Base-by-base conservation (phyloP, 495 filamentous ascomycete species). In the Penicillium goetzii region DNA sequence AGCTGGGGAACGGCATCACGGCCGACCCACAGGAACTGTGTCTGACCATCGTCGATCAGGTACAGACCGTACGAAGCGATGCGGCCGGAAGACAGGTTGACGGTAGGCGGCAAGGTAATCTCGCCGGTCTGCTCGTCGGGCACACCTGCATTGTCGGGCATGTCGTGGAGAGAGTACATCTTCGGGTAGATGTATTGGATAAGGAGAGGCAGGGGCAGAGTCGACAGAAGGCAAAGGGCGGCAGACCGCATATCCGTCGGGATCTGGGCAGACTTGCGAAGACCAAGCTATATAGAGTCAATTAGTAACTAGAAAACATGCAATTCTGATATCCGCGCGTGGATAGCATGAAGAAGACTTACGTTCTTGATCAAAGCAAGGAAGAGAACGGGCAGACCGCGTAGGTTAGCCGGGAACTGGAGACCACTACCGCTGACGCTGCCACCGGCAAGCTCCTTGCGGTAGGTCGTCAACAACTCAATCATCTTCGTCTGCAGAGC, bases 101-200 rank as follows among this genome's bases (percentile, higher is more conserved):
- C 76, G 2, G 90, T 82, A 8, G 90, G 92, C 12, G 95, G 95
- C 12, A 99, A 86, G 25, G 90, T 80, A 60, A 94, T 97, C 69
- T 95, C 92, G 61, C 92, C 92, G 0, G 90, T 97, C 64, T 89
- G 82, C 30, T 88, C 84, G 71, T 98, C 90, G 1, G 93, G 91
- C 33, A 93, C 75, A 55, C 95, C 95, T 6, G 93, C 92, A 62
- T 86, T 87, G 76, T 97, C 92, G n/a, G 95, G 93, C 95, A 99
- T 97, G 76, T 98, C 94, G 68, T 98, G 94, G 43, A 97, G 84
- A 5, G 92, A 96, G 80, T 96, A 97, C 69, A 98, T 84, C 65
- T 87, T 87, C 19, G 94, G 93, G 79, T 98, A 96, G 67, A 99
- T 96, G 80, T 97, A 98, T 80, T 97, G 95, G 67, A 97, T 94